These are phyloP conservation scores for Pseudognaphalium luteoalbum DNA, from an alignment of 129 eudicot genomes.

Conservation along the genomic window DNA sequence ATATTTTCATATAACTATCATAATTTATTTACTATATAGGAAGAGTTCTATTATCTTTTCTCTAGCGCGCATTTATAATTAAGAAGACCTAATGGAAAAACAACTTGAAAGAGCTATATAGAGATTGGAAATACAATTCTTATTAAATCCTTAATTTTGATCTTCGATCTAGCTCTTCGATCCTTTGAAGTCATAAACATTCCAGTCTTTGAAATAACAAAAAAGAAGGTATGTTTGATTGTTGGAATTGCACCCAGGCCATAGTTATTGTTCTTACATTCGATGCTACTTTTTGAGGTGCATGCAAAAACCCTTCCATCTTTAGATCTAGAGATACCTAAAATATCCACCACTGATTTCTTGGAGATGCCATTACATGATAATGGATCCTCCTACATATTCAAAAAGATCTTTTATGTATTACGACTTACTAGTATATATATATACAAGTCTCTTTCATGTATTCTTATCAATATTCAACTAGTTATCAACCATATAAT, in stretches of 20 bases:
- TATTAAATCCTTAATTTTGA: too few species aligned
- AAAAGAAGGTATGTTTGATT: not conserved
- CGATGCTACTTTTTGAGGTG: slow-evolving; percentile 9
- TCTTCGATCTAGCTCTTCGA: too few species aligned
- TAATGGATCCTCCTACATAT: not conserved
- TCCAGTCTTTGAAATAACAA: too few species aligned
- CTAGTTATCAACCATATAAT: not conserved
- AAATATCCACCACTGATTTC: slow-evolving; percentile 5
- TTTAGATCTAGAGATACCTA: slow-evolving; percentile 3
- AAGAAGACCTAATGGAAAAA: too few species aligned
- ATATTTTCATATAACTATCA: too few species aligned
- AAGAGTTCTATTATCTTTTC: too few species aligned
- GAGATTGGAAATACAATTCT: too few species aligned
- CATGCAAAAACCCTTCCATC: not conserved
- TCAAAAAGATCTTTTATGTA: not conserved
- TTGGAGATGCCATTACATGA: slow-evolving; percentile 21
- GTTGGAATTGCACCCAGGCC: not conserved
- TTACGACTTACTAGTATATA: too few species aligned
- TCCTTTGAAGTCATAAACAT: too few species aligned
- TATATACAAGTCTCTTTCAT: not conserved
- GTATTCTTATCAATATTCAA: not conserved
- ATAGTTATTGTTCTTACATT: slow-evolving; percentile 2
- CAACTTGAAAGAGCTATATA: too few species aligned
- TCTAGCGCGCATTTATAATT: too few species aligned
- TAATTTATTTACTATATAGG: too few species aligned